These are phyloP conservation scores for Exsudoporus floridanus DNA, from an alignment of 1,284 basidiomycete genomes.

Conservation along the genomic window DNA sequence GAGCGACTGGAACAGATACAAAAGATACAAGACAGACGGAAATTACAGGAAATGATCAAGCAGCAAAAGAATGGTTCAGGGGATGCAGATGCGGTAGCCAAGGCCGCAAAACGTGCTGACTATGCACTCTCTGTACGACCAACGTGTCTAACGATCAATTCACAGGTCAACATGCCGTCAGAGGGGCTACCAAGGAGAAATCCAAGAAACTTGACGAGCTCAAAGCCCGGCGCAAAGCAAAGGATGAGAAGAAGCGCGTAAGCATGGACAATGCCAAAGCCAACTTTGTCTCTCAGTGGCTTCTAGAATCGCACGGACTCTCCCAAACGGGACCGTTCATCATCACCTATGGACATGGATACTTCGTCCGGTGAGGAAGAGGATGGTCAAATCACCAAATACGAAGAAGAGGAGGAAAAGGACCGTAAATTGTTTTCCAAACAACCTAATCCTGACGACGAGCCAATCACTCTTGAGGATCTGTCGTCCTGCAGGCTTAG, in stretches of 20 bases:
- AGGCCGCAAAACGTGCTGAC: constrained; percentile 69
- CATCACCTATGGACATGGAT: constrained; percentile 78
- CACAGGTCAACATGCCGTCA: constrained; percentile 69
- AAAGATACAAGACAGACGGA: constrained; percentile 68
- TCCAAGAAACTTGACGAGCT: constrained; percentile 77
- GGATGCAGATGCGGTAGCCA: constrained; percentile 60
- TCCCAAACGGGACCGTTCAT: constrained; percentile 65
- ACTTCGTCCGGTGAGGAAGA: constrained; percentile 71
- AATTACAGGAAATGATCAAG: constrained; percentile 75
- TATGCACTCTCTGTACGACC: not conserved
- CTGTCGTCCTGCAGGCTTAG: constrained; percentile 59
- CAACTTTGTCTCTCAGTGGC: constrained; percentile 8
- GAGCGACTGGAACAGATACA: constrained; percentile 81
- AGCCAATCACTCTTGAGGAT: constrained; percentile 53
- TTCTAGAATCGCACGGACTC: constrained; percentile 48
- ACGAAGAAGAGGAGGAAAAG: constrained; percentile 68
- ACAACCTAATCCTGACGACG: constrained; percentile 48
- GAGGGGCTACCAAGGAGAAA: constrained; percentile 85
- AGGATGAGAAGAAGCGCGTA: constrained; percentile 74
- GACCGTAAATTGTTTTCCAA: constrained; percentile 53
- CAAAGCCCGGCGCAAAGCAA: constrained; percentile 78
- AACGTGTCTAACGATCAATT: constrained; percentile 10
- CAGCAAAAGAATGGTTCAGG: constrained; percentile 54
- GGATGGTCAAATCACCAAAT: constrained; percentile 70
- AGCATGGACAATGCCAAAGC: constrained; percentile 19